Evolutionary conservation across 345 rosid species (phyloP), one percentile per base, ranked within the genome.

Genomic region (Eucalyptus marginata): DNA sequence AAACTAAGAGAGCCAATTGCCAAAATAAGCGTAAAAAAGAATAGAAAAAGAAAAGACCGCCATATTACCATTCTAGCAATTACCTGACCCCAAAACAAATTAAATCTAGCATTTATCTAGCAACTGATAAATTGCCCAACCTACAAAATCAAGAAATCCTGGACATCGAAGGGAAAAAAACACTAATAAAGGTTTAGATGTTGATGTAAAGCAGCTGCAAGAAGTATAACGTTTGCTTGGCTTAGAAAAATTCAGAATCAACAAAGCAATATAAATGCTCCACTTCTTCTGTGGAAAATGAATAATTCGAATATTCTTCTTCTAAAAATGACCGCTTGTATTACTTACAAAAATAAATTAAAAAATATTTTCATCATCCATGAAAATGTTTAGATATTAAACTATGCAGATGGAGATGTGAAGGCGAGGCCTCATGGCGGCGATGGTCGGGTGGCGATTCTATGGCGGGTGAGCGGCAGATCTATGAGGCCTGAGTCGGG

Each of bases 361-460:
- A 20, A 2, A 54, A 8, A 54, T 22, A 8, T 54, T 20, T 54
- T 54, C 25, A 54, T 22, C 2, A 0, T 22, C 2, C 7, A 4
- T 24, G 13, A 24, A 56, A 56, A 22, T 56, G 0, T 24, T 58
- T 58, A 58, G 6, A 58, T 10, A 58, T 58, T 0, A 58, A 58
- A 58, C 64, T 58, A 22, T 24, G 59, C 3, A 0, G 5, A 0
- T 9, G 5, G 59, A 56, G 59, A 24, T 24, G 59, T 31, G 76
- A 64, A 14, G 76, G 10, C 4, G 0, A n/a, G 76, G 76, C 36
- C 36, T 64, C 5, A 3, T n/a, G 33, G 16, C 0, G 10, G 36
- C 10, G 0, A 64, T 64, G 36, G 36, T 64, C 1, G 3, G 18
- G 36, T 16, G 9, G 33, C 4, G 2, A 64, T 0, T 0, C 2